phyloP scores from a whole-genome alignment of 1,284 basidiomycete species.

The Heterobasidion irregulare region DNA sequence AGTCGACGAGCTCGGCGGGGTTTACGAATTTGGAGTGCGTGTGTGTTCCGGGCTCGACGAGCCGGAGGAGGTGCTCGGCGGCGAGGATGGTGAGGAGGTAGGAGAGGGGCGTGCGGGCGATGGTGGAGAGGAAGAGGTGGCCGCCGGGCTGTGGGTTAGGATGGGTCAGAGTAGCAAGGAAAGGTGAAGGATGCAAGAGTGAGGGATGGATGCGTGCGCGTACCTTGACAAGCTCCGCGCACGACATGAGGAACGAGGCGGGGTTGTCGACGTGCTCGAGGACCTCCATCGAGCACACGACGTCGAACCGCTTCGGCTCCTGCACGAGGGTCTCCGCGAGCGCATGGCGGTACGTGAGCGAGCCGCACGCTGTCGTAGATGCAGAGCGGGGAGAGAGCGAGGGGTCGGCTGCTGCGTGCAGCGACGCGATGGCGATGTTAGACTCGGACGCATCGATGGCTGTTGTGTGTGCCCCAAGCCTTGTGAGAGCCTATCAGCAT shows the following conservation, averaged over 20 bases:
- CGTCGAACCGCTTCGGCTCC: constrained; percentile 68
- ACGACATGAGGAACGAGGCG: constrained; percentile 72
- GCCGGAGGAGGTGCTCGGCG: constrained; percentile 78
- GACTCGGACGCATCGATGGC: constrained; percentile 88
- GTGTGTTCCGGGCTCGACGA: constrained; percentile 89
- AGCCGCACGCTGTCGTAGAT: constrained; percentile 18
- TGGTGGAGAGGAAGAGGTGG: constrained; percentile 94
- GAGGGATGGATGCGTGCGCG: constrained; percentile 12
- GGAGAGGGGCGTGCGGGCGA: constrained; percentile 87
- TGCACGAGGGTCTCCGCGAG: constrained; percentile 71
- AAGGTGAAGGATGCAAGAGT: not conserved
- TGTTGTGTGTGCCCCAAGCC: constrained; percentile 80
- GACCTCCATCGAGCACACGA: constrained; percentile 98
- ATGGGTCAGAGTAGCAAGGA: not conserved
- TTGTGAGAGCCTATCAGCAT: constrained; percentile 63
- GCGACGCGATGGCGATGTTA: constrained; percentile 82
- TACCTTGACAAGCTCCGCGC: constrained; percentile 82
- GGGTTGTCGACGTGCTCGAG: constrained; percentile 97
- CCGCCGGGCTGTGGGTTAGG: constrained; percentile 73
- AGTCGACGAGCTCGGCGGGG: constrained; percentile 80
- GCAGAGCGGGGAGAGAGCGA: constrained; percentile 23
- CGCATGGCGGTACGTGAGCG: constrained; percentile 64
- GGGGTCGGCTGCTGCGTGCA: constrained; percentile 81
- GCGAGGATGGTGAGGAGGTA: constrained; percentile 88
- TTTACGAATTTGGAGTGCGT: constrained; percentile 89